Base-by-base conservation (phyloP, 257 asterid genomes). In the Cruciata laevipes region DNA sequence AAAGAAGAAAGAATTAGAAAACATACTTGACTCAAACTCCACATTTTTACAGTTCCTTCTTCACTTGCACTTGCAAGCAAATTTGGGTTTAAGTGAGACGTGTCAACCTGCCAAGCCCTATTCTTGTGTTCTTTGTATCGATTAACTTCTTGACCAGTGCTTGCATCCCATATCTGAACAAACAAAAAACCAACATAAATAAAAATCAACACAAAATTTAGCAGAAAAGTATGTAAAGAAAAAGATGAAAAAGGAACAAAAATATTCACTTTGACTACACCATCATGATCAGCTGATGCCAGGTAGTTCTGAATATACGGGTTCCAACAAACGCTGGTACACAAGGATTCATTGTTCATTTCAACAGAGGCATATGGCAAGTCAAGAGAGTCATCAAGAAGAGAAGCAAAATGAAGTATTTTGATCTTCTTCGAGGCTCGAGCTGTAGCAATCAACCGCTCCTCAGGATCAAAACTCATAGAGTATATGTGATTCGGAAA, bases 281-380 rank as follows among this genome's bases (percentile, higher is more conserved):
- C 99, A 70, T 86, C 95, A 77, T 88, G 88, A 80, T 93, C 99
- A 38, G 95, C 77, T 2, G 96, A 86, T 47, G 96, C 97, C 70
- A 93, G 81, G 89, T 84, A 80, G 79, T 85, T 88, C 71, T 89
- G 80, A 78, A 90, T 82, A 72, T 88, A 90, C 76, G 80, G 81
- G 73, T 93, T 93, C 99, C 99, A 93, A 83, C 92, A 79, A 76
- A 93, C 47, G 78, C 99, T 84, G 70, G 90, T 88, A 58, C 90
- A 84, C 79, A 76, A 85, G 63, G 96, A 90, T 51, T 67, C 78
- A 80, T 88, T 93, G 30, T 88, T 68, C 91, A 93, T 84, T 79
- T 93, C 97, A 38, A 88, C 80, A 71, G 75, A 80, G 38, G 95
- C 89, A 79, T 86, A 93, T 69, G 84, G 95, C 65, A 86, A 70